phyloP scores from a whole-genome alignment of 345 rosid species.

The Trapa incisa region DNA sequence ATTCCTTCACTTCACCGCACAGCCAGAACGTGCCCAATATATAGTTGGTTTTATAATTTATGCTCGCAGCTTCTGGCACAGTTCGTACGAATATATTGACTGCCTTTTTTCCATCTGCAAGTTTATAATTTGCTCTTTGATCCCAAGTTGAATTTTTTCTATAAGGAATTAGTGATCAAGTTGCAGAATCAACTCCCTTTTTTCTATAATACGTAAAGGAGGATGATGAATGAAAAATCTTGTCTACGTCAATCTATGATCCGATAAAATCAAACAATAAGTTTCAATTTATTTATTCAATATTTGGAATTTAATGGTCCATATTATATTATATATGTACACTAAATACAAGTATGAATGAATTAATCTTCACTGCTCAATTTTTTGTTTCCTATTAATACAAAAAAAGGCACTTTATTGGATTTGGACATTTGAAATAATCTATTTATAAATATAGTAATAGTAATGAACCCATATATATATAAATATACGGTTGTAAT shows the following conservation, averaged over 20 bases:
- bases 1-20: background rate
- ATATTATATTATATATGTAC: no score
- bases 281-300: no score
- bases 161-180: background rate
- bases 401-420: no score
- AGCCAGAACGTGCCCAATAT: background rate
- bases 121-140: background rate
- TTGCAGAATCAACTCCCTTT: background rate
- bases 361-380: no score
- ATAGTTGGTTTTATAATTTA: background rate
- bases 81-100: constrained; percentile 1
- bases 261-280: no score
- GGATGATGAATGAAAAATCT: background rate
- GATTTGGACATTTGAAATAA: no score
- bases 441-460: no score
- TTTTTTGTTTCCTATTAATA: no score
- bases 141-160: background rate
- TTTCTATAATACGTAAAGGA: constrained; percentile 3
- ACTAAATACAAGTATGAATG: no score
- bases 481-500: no score
- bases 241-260: background rate
- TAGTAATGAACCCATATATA: no score
- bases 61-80: background rate
- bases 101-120: background rate
- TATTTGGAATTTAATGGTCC: no score